Conservation (phyloP, 352 stramenopile genomes). For the Phytophthora europaea region DNA sequence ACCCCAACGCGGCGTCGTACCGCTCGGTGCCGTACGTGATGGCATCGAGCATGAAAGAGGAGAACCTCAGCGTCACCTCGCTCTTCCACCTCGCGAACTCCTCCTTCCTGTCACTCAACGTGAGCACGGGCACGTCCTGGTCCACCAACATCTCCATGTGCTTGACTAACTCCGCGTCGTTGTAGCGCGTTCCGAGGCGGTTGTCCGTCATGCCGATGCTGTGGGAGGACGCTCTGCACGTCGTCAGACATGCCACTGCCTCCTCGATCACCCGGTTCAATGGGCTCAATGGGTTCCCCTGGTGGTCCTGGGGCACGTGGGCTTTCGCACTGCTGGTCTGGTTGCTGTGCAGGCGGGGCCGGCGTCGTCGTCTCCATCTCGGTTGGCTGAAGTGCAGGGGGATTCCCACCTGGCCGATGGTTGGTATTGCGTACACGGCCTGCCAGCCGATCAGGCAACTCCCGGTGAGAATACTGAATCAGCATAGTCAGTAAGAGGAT, state of each 20-base stretch:
- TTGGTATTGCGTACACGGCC: too few species aligned
- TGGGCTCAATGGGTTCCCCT: too few species aligned
- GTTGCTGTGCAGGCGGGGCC: neutral
- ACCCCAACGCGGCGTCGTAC: neutral
- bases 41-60: neutral
- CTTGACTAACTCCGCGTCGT: neutral
- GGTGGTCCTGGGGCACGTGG: too few species aligned
- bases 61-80: neutral
- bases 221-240: neutral
- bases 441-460: neutral
- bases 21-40: neutral
- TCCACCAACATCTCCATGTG: neutral
- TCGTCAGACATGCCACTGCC: neutral
- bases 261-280: neutral
- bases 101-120: neutral
- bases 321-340: too few species aligned
- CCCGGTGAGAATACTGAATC: neutral
- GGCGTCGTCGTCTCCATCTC: too few species aligned
- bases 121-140: neutral
- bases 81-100: neutral
- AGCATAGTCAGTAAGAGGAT: neutral
- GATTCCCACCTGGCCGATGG: too few species aligned
- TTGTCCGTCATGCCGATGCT: neutral
- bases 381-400: too few species aligned
- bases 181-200: neutral